Conservation (phyloP, 352 stramenopile species). For the Elongisporangium prolatum region DNA sequence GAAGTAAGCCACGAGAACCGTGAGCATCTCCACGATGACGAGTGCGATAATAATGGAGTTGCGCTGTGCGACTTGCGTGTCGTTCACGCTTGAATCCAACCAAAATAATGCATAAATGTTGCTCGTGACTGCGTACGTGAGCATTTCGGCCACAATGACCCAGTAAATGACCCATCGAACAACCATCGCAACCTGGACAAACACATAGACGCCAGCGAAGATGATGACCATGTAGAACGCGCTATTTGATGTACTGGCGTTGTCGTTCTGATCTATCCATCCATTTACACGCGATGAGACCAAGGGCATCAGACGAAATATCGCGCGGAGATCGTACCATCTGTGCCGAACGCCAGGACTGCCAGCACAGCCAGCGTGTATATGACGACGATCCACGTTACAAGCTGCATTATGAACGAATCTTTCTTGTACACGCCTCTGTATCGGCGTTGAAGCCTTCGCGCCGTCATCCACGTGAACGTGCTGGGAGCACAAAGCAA, state of each 20-base stretch:
- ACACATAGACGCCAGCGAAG: slow-evolving; percentile 13
- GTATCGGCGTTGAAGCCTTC: slow-evolving; percentile 30
- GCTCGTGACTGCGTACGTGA: slow-evolving; percentile 19
- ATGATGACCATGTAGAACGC: slow-evolving; percentile 10
- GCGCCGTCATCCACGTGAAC: slow-evolving; percentile 31
- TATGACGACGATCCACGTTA: slow-evolving; percentile 32
- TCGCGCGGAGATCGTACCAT: slow-evolving; percentile 4
- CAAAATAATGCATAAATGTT: slow-evolving; percentile 12
- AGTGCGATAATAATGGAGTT: slow-evolving; percentile 23
- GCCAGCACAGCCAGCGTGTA: slow-evolving; percentile 30
- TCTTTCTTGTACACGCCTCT: slow-evolving; percentile 35
- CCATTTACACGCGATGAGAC: neutral
- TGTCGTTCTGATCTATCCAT: slow-evolving; percentile 4
- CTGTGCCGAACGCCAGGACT: slow-evolving; percentile 8
- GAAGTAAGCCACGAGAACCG: slow-evolving; percentile 33
- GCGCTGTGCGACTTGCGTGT: slow-evolving; percentile 13
- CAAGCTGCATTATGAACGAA: slow-evolving; percentile 25
- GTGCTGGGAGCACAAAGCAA: slow-evolving; percentile 13
- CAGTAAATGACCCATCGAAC: slow-evolving; percentile 58
- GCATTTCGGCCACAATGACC: slow-evolving; percentile 33
- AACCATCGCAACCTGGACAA: slow-evolving; percentile 34
- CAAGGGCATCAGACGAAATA: neutral
- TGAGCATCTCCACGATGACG: slow-evolving; percentile 34
- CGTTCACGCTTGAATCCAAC: slow-evolving; percentile 2
- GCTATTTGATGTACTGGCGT: slow-evolving; percentile 6